phyloP scores from a whole-genome alignment of 1,284 basidiomycete genomes.

The Phenoliferia sp. region DNA sequence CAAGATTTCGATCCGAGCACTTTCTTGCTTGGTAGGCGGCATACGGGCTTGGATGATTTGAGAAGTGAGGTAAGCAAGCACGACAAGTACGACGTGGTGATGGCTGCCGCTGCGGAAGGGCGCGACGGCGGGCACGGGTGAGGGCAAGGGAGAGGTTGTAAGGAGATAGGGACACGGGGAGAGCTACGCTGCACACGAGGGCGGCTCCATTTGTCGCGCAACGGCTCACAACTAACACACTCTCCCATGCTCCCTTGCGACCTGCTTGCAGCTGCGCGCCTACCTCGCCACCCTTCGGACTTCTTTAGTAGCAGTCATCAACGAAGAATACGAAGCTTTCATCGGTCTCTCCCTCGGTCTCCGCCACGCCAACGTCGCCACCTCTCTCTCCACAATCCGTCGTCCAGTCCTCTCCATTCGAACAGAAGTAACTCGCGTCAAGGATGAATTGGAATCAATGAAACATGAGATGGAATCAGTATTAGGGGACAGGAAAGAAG shows the following conservation, averaged over 20 bases:
- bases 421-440: conserved; percentile 58
- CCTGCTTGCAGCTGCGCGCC: conserved; percentile 60
- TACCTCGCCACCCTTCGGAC: conserved; percentile 80
- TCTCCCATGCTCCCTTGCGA: background rate
- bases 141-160: no score
- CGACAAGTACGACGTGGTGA: background rate
- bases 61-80: conserved; percentile 18
- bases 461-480: conserved; percentile 72
- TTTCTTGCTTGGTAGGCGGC: conserved; percentile 26
- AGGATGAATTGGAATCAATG: conserved; percentile 42
- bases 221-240: background rate
- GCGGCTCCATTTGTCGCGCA: background rate
- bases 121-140: no score
- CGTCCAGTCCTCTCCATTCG: conserved; percentile 48
- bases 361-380: conserved; percentile 25
- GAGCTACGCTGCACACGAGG: no score
- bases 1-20: conserved; percentile 19
- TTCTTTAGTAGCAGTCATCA: conserved; percentile 89
- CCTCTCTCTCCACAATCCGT: conserved; percentile 25
- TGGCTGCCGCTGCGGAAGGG: background rate
- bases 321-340: conserved; percentile 96
- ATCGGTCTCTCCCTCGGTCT: conserved; percentile 60
- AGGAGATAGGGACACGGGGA: no score
- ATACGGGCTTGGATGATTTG: conserved; percentile 28
- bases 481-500: conserved; percentile 61